Base-by-base conservation (phyloP, 257 asterid genomes). In the Capsicum chinense region DNA sequence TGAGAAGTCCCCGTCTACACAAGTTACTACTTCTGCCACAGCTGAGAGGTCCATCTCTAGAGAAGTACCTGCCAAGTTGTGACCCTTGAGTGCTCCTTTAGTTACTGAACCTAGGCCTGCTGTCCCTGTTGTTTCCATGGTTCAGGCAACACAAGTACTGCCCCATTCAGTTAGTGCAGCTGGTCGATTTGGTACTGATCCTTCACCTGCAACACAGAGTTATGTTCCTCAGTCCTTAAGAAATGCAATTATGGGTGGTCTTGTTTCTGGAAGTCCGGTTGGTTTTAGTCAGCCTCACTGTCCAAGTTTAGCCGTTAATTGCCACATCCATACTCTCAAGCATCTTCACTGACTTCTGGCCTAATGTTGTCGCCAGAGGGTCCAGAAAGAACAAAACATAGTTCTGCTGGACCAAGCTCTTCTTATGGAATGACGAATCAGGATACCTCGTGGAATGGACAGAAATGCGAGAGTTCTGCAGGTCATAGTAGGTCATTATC, bases 81-180 rank as follows among this genome's bases (percentile, higher is more conserved):
- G 99, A 88, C 97, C 99, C 12, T 86, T 91, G 86, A 96, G 98
- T 85, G 94, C 97, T 85, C 98, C 98, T 83, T 52, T 92, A 79
- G 79, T 86, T 39, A 91, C 96, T 42, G 92, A 89, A 13, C 88
- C 92, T 60, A 87, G 90, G 84, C 91, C 95, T 52, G 82, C 90
- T 82, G 86, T 91, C 62, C 88, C 93, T 26, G 85, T 87, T 84
- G 90, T 87, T 70, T 86, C 94, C 56, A 60, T 84, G 91, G 90
- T 89, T 86, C 98, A 92, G 67, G 85, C 94, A 9, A 73, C 92
- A 44, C 97, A 95, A 0, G 64, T 83, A 42, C 85, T 93, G 68
- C 88, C 97, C 15, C 95, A 93, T 48, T 96, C 98, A 1, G 94
- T 84, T 58, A 92, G 98, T 82, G 93, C 94, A 81, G 91, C 94